Evolutionary conservation across 2,329 filamentous ascomycete species (phyloP).

Genomic region (Colletotrichum camelliae): DNA sequence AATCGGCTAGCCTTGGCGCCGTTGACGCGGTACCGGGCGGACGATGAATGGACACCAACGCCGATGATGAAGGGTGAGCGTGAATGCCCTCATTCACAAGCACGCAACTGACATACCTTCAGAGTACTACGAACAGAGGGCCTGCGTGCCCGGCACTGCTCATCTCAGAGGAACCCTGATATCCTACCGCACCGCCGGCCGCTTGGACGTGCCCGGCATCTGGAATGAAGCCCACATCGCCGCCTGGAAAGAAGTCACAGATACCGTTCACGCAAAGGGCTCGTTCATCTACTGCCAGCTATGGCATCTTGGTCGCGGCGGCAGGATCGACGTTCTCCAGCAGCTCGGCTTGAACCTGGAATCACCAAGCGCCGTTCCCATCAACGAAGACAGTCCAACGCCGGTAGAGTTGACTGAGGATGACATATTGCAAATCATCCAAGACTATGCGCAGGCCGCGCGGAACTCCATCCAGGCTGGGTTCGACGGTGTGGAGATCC

Average conservation of each 20-base stretch:
- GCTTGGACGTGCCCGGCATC: constrained; percentile 60
- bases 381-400: constrained; percentile 53
- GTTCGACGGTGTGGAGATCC: constrained; percentile 72
- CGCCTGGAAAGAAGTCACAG: constrained; percentile 65
- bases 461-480: constrained; percentile 66
- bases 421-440: constrained; percentile 70
- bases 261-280: constrained; percentile 67
- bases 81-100: not conserved
- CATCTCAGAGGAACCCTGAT: constrained; percentile 63
- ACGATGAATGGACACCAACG: constrained; percentile 24
- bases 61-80: constrained; percentile 21
- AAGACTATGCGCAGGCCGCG: constrained; percentile 61
- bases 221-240: constrained; percentile 60
- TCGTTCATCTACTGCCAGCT: constrained; percentile 69
- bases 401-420: constrained; percentile 69
- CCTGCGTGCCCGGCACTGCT: constrained; percentile 48
- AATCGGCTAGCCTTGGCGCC: constrained; percentile 27
- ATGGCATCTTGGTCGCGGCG: constrained; percentile 66
- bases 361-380: constrained; percentile 44
- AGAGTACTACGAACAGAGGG: constrained; percentile 35
- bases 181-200: constrained; percentile 50
- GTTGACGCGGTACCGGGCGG: constrained; percentile 26
- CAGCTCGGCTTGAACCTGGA: constrained; percentile 55
- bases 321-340: constrained; percentile 31
- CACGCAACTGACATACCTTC: not conserved